Percentiles rank a stretch among this genome's conserved stretches.
Evolutionary conservation across 2,329 filamentous ascomycete genomes (phyloP).

Genomic region (Tolypocladium ovalisporum): DNA sequence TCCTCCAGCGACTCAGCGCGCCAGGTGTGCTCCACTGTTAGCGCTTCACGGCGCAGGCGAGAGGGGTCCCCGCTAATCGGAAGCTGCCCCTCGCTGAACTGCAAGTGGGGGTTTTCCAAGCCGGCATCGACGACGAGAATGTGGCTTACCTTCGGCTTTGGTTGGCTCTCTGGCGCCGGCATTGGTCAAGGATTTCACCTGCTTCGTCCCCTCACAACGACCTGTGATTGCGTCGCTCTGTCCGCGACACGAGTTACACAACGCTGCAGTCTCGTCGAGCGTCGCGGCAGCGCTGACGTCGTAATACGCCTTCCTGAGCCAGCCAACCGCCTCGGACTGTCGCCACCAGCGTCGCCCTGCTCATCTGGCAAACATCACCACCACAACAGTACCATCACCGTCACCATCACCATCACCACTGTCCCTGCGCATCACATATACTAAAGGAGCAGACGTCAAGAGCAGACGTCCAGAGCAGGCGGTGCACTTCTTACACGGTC

Average conservation of each 20-base stretch:
- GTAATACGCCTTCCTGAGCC: not conserved
- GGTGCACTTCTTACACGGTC: too few species aligned
- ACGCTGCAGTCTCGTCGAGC: not conserved
- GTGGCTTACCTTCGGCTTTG: conserved; percentile 7
- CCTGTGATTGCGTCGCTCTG: not conserved
- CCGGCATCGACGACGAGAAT: not conserved
- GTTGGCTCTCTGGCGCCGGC: not conserved
- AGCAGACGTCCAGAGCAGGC: too few species aligned
- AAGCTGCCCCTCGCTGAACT: not conserved
- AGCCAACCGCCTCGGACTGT: not conserved
- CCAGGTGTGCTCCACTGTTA: not conserved
- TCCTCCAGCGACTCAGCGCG: not conserved
- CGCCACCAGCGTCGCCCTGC: not conserved
- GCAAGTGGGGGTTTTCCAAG: not conserved
- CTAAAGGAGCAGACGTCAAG: not conserved
- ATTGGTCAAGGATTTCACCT: not conserved
- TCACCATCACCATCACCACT: not conserved
- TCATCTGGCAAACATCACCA: not conserved
- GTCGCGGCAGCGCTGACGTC: not conserved
- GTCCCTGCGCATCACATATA: not conserved
- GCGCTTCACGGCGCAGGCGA: not conserved
- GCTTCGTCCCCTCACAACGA: not conserved
- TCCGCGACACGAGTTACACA: not conserved
- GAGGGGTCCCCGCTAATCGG: not conserved
- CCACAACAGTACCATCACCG: not conserved